Conservation (phyloP, 2,329 filamentous ascomycete species). For the Kalmusia sp. region DNA sequence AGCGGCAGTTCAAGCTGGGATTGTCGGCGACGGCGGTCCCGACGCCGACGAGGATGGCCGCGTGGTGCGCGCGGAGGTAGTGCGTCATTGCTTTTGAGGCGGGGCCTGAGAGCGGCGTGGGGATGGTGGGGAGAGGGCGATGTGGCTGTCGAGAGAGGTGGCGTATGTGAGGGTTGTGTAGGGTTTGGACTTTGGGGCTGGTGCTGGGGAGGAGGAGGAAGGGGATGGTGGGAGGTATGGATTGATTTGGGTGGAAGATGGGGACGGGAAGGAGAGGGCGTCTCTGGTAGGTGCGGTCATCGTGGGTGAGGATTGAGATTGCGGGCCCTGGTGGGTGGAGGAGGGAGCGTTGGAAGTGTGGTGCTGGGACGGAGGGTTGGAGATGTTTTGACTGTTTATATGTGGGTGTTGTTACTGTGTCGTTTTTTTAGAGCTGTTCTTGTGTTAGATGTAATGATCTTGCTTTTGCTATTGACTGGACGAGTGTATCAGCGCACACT, state of each 20-base stretch:
- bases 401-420: too few species aligned
- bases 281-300: conserved; percentile 26
- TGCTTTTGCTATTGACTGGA: too few species aligned
- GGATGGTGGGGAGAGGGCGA: conserved; percentile 81
- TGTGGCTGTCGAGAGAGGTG: conserved; percentile 82
- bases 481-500: too few species aligned
- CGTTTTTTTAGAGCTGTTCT: too few species aligned
- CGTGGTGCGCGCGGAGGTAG: conserved; percentile 80
- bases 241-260: conserved; percentile 55
- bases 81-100: conserved; percentile 93
- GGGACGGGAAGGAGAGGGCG: conserved; percentile 50
- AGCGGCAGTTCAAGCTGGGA: conserved; percentile 82
- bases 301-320: background rate
- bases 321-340: too few species aligned
- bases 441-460: too few species aligned
- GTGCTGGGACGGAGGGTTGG: background rate
- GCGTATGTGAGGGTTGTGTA: conserved; percentile 82
- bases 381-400: too few species aligned
- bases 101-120: conserved; percentile 82
- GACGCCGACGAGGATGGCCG: conserved; percentile 84
- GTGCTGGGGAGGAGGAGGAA: background rate
- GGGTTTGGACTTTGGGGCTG: conserved; percentile 14
- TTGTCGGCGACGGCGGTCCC: conserved; percentile 86
- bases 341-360: background rate
- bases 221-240: conserved; percentile 56